These are phyloP conservation scores for Cucurbita pepo DNA, from an alignment of 306 rosid genomes.

Conservation along the genomic window DNA sequence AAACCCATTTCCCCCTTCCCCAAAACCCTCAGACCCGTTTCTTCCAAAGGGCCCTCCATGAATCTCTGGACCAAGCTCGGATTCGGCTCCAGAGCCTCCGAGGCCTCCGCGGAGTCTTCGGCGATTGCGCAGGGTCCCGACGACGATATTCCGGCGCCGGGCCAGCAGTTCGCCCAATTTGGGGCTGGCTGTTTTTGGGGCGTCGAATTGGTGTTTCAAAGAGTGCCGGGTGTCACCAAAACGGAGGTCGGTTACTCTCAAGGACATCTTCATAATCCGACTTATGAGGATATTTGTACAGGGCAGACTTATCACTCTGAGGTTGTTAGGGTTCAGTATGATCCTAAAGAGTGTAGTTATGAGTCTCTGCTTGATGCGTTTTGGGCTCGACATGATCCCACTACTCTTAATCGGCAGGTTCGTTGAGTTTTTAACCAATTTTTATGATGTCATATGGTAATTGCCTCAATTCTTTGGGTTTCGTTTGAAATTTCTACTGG, in stretches of 20 bases:
- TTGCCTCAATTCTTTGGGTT: neutral
- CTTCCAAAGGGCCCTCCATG: slow-evolving; percentile 38
- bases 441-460: neutral
- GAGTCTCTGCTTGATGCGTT: slow-evolving; percentile 60
- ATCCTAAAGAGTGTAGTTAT: slow-evolving; percentile 49
- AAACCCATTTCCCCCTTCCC: slow-evolving; percentile 24
- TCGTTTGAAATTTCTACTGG: neutral
- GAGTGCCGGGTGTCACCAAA: slow-evolving; percentile 65
- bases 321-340: slow-evolving; percentile 77
- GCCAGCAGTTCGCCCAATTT: slow-evolving; percentile 71
- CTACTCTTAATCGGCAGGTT: slow-evolving; percentile 87
- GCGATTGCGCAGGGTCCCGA: slow-evolving; percentile 64
- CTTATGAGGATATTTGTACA: slow-evolving; percentile 67
- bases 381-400: slow-evolving; percentile 84
- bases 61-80: slow-evolving; percentile 64
- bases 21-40: slow-evolving; percentile 16
- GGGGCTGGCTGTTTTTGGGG: slow-evolving; percentile 99
- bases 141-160: slow-evolving; percentile 66
- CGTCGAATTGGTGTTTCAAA: slow-evolving; percentile 76
- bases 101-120: slow-evolving; percentile 35
- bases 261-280: slow-evolving; percentile 59
- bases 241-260: slow-evolving; percentile 87
- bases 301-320: slow-evolving; percentile 60
- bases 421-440: neutral
- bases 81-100: slow-evolving; percentile 42